Percentiles rank a stretch among this genome's conserved stretches.
Evolutionary conservation across 2,329 filamentous ascomycete genomes (phyloP).

Genomic region (Decorospora gaudefroyi): DNA sequence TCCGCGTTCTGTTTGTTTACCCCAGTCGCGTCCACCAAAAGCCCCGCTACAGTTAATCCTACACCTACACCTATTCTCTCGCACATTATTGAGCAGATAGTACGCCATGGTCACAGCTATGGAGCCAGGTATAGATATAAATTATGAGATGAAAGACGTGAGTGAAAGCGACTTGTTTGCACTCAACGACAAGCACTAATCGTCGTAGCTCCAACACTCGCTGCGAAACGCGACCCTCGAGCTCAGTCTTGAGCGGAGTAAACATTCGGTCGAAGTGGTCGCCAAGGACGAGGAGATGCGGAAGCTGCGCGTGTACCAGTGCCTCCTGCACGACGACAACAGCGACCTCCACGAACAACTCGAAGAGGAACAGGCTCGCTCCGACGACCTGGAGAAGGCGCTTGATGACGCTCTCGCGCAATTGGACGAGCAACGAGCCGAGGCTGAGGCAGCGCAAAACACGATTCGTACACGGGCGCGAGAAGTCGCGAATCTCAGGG

Average conservation of each 20-base stretch:
- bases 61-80: constrained; percentile 19
- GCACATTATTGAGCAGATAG: constrained; percentile 28
- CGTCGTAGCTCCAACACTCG: constrained; percentile 53
- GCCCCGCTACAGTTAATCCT: constrained; percentile 26
- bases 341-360: constrained; percentile 68
- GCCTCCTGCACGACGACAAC: constrained; percentile 74
- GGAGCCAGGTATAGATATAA: constrained; percentile 34
- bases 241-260: constrained; percentile 67
- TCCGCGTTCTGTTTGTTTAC: constrained; percentile 41
- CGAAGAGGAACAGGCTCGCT: constrained; percentile 62
- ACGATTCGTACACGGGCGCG: constrained; percentile 58
- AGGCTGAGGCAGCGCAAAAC: constrained; percentile 53
- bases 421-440: constrained; percentile 55
- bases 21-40: constrained; percentile 32
- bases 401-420: constrained; percentile 55
- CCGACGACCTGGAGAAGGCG: constrained; percentile 59
- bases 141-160: constrained; percentile 45
- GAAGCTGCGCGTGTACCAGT: constrained; percentile 65
- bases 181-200: constrained; percentile 20
- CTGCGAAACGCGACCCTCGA: constrained; percentile 64
- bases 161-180: constrained; percentile 17
- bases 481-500: constrained; percentile 62
- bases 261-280: constrained; percentile 68
- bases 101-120: constrained; percentile 33
- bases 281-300: constrained; percentile 76